phyloP scores from a whole-genome alignment of 192 early-diverging fungal species.

The Chytriomyces hyalinus region DNA sequence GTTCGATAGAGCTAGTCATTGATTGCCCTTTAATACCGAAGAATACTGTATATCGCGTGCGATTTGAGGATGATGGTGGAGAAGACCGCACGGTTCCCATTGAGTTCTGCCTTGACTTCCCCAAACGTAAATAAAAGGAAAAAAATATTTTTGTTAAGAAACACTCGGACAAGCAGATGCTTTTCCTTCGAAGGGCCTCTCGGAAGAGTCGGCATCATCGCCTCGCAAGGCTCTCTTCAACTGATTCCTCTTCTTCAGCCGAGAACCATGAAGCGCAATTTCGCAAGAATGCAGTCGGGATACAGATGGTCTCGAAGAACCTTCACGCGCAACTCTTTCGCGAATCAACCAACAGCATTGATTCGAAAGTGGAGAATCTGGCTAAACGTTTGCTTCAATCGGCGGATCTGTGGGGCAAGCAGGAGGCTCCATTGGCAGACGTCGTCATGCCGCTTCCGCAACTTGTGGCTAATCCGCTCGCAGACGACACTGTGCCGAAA shows the following conservation, averaged over 20 bases:
- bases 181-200: background rate
- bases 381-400: conserved; percentile 43
- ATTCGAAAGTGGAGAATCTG: background rate
- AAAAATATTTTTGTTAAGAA: too few species aligned
- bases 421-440: conserved; percentile 48
- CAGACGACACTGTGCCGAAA: conserved; percentile 28
- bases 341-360: too few species aligned
- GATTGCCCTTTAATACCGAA: too few species aligned
- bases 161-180: background rate
- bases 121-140: background rate
- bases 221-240: background rate
- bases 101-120: background rate
- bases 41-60: conserved; percentile 36
- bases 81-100: background rate
- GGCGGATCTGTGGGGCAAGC: conserved; percentile 63
- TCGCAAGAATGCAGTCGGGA: conserved; percentile 51
- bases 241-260: background rate
- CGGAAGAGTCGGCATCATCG: background rate
- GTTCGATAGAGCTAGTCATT: too few species aligned
- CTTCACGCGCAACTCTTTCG: conserved; percentile 59
- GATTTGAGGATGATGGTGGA: conserved; percentile 54
- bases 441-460: conserved; percentile 58
- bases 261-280: background rate
- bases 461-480: too few species aligned
- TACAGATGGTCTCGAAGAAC: conserved; percentile 65